Evolutionary conservation across 208 protist species (phyloP).

Genomic region (Acanthamoeba triangularis): DNA sequence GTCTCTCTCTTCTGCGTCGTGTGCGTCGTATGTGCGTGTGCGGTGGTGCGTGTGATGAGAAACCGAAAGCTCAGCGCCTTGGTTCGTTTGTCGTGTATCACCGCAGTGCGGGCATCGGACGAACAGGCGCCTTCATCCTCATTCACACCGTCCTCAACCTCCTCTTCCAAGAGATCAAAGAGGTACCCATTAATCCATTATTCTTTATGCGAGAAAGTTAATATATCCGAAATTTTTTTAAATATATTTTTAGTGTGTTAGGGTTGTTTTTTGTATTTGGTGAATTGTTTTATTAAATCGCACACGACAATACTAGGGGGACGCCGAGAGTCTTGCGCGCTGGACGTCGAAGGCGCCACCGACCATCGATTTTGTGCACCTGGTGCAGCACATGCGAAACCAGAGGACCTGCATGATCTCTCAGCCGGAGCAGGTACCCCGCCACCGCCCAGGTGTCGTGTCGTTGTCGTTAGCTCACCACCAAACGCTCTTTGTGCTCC

Average conservation of each 20-base stretch:
- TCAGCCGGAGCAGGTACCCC: background rate
- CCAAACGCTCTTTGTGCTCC: background rate
- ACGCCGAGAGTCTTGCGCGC: background rate
- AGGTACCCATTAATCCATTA: no score
- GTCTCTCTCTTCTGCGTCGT: background rate
- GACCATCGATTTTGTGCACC: slow-evolving; percentile 47
- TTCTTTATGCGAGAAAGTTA: no score
- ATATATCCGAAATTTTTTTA: no score
- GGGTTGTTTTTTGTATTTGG: background rate
- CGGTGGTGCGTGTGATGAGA: background rate
- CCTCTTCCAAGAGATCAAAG: background rate
- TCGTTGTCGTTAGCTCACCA: background rate
- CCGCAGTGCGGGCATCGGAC: slow-evolving; percentile 42
- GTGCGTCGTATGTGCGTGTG: background rate
- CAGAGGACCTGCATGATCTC: slow-evolving; percentile 51
- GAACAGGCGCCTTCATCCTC: slow-evolving; percentile 52
- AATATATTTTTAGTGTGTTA: no score
- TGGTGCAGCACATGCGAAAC: slow-evolving; percentile 65
- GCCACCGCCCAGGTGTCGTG: background rate
- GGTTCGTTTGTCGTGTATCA: background rate
- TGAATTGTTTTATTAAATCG: background rate
- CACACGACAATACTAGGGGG: background rate
- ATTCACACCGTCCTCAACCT: slow-evolving; percentile 16
- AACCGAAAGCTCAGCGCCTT: background rate
- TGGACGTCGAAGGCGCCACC: background rate